These are phyloP conservation scores for Euphorbia pulcherrima DNA, from an alignment of 345 rosid genomes.

Conservation along the genomic window DNA sequence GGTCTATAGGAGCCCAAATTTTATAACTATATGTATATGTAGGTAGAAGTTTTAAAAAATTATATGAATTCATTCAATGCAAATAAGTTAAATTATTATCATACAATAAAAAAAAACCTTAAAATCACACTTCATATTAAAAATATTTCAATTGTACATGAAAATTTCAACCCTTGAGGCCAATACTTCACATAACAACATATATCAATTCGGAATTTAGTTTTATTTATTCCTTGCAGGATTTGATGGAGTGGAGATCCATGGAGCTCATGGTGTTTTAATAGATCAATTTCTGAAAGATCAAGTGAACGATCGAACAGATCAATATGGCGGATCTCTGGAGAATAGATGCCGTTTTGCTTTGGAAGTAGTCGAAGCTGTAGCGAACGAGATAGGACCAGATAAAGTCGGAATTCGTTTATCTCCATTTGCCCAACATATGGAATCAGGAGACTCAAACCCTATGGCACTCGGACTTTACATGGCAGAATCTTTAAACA, in stretches of 20 bases:
- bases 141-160: too few relatives aligned
- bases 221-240: constrained; percentile 28
- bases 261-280: constrained; percentile 68
- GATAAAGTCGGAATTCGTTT: constrained; percentile 65
- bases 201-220: background rate
- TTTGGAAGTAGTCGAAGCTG: constrained; percentile 63
- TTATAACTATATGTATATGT: too few relatives aligned
- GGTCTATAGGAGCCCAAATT: too few relatives aligned
- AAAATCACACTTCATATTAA: too few relatives aligned
- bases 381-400: constrained; percentile 61
- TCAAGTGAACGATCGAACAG: constrained; percentile 63
- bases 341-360: constrained; percentile 62
- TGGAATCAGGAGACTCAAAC: constrained; percentile 56
- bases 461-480: constrained; percentile 55
- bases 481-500: constrained; percentile 59
- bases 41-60: too few relatives aligned
- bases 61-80: too few relatives aligned
- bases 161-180: too few relatives aligned
- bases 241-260: constrained; percentile 81
- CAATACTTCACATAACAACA: too few relatives aligned
- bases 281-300: constrained; percentile 72
- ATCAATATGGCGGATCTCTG: constrained; percentile 62
- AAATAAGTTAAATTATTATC: too few relatives aligned
- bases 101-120: too few relatives aligned
- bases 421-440: constrained; percentile 51